These are phyloP conservation scores for Amanita polypyramis DNA, from an alignment of 768 basidiomycete genomes.

Conservation along the genomic window DNA sequence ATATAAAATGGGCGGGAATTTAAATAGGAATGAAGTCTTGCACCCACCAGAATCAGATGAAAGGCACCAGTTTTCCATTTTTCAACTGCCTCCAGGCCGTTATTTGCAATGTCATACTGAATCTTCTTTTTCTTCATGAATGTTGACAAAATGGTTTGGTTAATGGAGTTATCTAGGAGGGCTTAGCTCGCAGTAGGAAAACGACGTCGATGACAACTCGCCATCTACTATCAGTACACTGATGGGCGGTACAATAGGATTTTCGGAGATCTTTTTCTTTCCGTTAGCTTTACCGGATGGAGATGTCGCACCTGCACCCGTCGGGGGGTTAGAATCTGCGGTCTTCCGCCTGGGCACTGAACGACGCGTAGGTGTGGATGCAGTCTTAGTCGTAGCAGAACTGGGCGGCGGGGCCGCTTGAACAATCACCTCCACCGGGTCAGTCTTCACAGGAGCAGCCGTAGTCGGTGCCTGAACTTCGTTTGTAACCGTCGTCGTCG, in stretches of 20 bases:
- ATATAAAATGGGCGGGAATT: constrained; percentile 3
- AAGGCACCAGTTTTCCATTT: constrained; percentile 92
- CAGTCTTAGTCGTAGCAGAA: background rate
- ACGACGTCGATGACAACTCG: constrained; percentile 25
- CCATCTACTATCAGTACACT: constrained; percentile 98
- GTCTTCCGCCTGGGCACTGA: background rate
- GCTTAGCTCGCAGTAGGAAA: constrained; percentile 9
- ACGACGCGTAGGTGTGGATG: constrained; percentile 1
- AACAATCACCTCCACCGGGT: background rate
- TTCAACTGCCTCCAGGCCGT: constrained; percentile 91
- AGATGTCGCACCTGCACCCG: constrained; percentile 13
- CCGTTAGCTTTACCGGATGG: constrained; percentile 20
- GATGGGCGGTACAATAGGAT: constrained; percentile 87
- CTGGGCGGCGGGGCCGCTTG: constrained; percentile 2
- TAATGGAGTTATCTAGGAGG: constrained; percentile 87
- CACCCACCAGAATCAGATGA: constrained; percentile 86
- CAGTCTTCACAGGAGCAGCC: background rate
- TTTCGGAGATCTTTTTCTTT: constrained; percentile 44
- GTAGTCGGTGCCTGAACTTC: background rate
- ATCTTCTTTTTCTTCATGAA: constrained; percentile 96
- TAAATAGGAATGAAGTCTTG: constrained; percentile 6
- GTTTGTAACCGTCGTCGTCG: background rate
- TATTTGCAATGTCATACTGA: constrained; percentile 88
- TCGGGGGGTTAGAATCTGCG: background rate
- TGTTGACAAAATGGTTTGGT: constrained; percentile 93